Conservation (phyloP, 169 alveolate genomes). For the Perkinsus olseni region DNA sequence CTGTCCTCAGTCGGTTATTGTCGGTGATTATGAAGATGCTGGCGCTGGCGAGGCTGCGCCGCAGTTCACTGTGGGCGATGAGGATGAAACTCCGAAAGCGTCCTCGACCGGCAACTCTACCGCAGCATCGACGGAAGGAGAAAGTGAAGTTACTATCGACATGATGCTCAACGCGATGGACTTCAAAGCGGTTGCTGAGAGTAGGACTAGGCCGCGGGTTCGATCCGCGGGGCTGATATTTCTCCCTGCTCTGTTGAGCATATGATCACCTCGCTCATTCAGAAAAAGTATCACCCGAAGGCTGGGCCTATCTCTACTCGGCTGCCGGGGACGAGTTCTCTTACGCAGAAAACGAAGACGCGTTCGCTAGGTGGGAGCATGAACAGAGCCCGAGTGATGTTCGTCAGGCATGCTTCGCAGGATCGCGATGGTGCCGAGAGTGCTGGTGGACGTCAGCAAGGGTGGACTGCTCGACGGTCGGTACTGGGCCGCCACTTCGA, state of each 20-base stretch:
- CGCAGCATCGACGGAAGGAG: neutral
- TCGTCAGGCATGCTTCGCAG: neutral
- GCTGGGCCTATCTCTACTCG: slow-evolving; percentile 28
- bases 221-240: neutral
- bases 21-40: neutral
- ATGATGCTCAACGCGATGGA: neutral
- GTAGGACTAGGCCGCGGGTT: neutral
- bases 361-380: slow-evolving; percentile 22
- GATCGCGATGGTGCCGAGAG: slow-evolving; percentile 16
- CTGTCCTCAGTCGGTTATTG: neutral
- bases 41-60: neutral
- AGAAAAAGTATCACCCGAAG: neutral
- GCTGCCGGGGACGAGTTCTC: slow-evolving; percentile 41
- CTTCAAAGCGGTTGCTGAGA: neutral
- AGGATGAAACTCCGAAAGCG: too few species aligned
- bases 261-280: neutral
- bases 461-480: neutral
- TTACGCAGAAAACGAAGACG: slow-evolving; percentile 20
- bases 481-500: slow-evolving; percentile 8
- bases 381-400: slow-evolving; percentile 1
- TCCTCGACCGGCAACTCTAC: too few species aligned
- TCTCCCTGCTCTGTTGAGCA: too few species aligned
- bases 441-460: slow-evolving; percentile 17
- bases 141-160: neutral
- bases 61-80: neutral